Evolutionary conservation across 208 protist genomes (phyloP), one percentile per base, ranked within the genome.

Genomic region (Herpetomonas samuelpessoai): DNA sequence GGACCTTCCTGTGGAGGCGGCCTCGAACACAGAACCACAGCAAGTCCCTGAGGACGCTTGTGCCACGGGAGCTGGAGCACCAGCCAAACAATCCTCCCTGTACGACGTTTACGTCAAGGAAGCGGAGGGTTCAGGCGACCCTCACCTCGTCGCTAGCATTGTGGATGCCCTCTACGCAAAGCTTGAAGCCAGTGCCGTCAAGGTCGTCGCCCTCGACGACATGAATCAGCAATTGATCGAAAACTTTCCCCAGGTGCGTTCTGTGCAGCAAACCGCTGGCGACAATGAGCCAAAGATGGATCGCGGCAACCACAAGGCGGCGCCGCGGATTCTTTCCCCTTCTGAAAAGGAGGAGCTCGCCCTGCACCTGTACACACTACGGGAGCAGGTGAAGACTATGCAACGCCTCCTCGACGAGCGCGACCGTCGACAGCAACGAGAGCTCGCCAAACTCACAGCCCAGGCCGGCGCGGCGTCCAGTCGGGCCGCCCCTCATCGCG

Each of bases 211-310:
- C 1, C 47, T 88, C 9, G 85, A 92, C 57, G 71, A 81, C 29
- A 58, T 86, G n/a, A 66, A 73, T 2, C 79, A 83, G 35, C 79
- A 86, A 46, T 61, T 92, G 18, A 47, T 62, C 24, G 76, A 84
- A 26, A 54, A 62, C 31, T 77, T 71, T 27, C 51, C 62, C 39
- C 64, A 60, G 18, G 28, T 29, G 9, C 1, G 52, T 16, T n/a
- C 10, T n/a, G n/a, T n/a, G n/a, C 35, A 41, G 14, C 9, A 41
- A 18, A 18, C 9, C 9, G 35, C 35, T 18, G 14, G 35, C 35
- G 35, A 14, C 35, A 14, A 41, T 6, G 35, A 6, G 9, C 9
- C 35, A 41, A 41, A 41, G 14, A n/a, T 7, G 21, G 14, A 52
- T 25, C 7, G 21, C 46, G 24, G 4, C 38, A n/a, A 38, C 38